Evolutionary conservation across 345 rosid genomes (phyloP).

Genomic region (Eucalyptus leucophloia): DNA sequence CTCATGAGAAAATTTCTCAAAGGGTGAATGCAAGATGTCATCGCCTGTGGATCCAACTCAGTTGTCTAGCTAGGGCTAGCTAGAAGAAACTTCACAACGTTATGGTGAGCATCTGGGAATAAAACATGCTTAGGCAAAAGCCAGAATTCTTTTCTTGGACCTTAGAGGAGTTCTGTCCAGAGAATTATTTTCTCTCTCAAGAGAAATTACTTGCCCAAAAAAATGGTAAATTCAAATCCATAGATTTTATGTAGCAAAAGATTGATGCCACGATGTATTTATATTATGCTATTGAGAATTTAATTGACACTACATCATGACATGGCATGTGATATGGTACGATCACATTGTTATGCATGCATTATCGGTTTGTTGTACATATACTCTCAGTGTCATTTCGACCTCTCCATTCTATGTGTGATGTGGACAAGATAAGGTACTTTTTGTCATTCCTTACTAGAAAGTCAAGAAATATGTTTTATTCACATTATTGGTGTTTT

Average conservation of each 20-base stretch:
- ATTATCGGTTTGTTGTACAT: neutral
- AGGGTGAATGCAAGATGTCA: neutral
- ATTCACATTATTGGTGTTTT: neutral
- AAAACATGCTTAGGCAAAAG: neutral
- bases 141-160: neutral
- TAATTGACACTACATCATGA: neutral
- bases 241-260: neutral
- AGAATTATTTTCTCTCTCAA: neutral
- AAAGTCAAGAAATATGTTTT: neutral
- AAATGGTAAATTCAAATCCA: neutral
- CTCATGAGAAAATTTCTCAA: neutral
- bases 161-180: neutral
- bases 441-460: neutral
- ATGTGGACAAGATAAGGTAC: neutral
- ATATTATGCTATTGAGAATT: neutral
- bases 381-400: neutral
- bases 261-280: neutral
- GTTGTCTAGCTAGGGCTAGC: neutral
- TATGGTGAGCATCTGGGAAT: neutral
- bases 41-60: neutral
- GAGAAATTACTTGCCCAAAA: neutral
- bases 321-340: neutral
- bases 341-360: neutral
- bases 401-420: neutral
- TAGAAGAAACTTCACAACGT: neutral